A percentile compares a stretch with the other conserved stretches of the same genome.
phyloP scores from a whole-genome alignment of 352 stramenopile genomes.

The Phytophthora hibernalis region DNA sequence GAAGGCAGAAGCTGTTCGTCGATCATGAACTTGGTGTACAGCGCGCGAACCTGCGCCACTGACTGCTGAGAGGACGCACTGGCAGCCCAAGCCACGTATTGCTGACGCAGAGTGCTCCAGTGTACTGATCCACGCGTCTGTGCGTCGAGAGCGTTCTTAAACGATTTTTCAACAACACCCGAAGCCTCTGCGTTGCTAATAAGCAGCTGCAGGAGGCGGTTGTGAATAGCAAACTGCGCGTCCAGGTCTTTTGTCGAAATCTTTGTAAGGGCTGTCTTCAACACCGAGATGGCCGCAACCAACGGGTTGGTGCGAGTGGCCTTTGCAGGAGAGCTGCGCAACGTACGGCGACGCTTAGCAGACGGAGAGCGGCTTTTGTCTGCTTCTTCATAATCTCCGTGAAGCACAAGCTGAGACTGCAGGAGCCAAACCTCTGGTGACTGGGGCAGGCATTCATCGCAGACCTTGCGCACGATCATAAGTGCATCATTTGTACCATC shows the following conservation, averaged over 20 bases:
- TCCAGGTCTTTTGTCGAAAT: slow-evolving; percentile 49
- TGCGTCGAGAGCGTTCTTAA: slow-evolving; percentile 56
- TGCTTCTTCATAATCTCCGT: slow-evolving; percentile 39
- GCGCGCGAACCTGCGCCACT: slow-evolving; percentile 46
- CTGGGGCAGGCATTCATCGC: slow-evolving; percentile 42
- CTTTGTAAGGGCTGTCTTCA: slow-evolving; percentile 55
- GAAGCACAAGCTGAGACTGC: slow-evolving; percentile 76
- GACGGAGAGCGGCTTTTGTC: slow-evolving; percentile 20
- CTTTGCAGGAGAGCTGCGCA: slow-evolving; percentile 33
- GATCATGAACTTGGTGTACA: slow-evolving; percentile 78
- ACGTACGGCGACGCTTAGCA: slow-evolving; percentile 66
- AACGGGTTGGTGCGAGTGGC: slow-evolving; percentile 32
- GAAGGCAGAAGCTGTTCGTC: slow-evolving; percentile 71
- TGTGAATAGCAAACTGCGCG: slow-evolving; percentile 57
- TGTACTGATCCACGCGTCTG: slow-evolving; percentile 55
- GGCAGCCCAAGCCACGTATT: slow-evolving; percentile 72
- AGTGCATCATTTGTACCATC: slow-evolving; percentile 60
- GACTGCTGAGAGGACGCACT: slow-evolving; percentile 34
- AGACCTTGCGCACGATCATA: slow-evolving; percentile 49
- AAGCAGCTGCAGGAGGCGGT: slow-evolving; percentile 65
- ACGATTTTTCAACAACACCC: slow-evolving; percentile 49
- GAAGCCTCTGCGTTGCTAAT: slow-evolving; percentile 36
- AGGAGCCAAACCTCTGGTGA: slow-evolving; percentile 69
- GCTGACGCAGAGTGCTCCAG: slow-evolving; percentile 67
- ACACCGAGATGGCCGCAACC: slow-evolving; percentile 48